Percentiles rank a stretch among this genome's conserved stretches.
Evolutionary conservation across 1,284 basidiomycete genomes (phyloP).

Genomic region (Tremellales sp.): DNA sequence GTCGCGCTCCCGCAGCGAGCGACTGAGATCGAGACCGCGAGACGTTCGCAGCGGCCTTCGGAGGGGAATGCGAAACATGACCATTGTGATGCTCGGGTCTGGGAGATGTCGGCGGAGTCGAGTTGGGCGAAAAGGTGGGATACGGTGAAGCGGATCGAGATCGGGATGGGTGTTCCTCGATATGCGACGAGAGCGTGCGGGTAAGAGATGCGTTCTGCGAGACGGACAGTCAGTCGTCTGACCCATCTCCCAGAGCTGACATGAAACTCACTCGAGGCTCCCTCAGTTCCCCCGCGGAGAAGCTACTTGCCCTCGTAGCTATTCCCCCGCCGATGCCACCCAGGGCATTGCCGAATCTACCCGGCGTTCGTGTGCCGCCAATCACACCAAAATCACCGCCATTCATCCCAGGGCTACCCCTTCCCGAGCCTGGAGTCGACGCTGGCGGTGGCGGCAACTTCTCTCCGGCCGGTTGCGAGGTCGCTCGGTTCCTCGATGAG

Average conservation of each 20-base stretch:
- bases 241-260: conserved; percentile 8
- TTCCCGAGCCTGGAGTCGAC: conserved; percentile 31
- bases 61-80: conserved; percentile 35
- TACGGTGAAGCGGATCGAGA: conserved; percentile 32
- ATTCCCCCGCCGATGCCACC: conserved; percentile 8
- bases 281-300: conserved; percentile 34
- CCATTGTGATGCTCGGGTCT: conserved; percentile 12
- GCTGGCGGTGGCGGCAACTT: conserved; percentile 24
- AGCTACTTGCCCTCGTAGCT: conserved; percentile 42
- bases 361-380: conserved; percentile 37
- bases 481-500: conserved; percentile 31
- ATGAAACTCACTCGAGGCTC: conserved; percentile 26
- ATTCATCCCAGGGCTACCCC: conserved; percentile 28
- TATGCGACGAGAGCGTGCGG: conserved; percentile 41
- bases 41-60: conserved; percentile 35
- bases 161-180: conserved; percentile 41
- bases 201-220: conserved; percentile 28
- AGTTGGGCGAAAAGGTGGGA: conserved; percentile 44
- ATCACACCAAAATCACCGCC: conserved; percentile 38
- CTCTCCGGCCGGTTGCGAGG: conserved; percentile 42
- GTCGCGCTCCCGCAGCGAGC: conserved; percentile 38
- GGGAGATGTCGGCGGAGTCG: conserved; percentile 36
- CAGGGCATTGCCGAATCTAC: conserved; percentile 20
- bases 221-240: conserved; percentile 6
- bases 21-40: conserved; percentile 44